Percentiles rank a stretch among this genome's conserved stretches.
phyloP scores from a whole-genome alignment of 805 yeast genomes.

The Metschnikowia lunata region DNA sequence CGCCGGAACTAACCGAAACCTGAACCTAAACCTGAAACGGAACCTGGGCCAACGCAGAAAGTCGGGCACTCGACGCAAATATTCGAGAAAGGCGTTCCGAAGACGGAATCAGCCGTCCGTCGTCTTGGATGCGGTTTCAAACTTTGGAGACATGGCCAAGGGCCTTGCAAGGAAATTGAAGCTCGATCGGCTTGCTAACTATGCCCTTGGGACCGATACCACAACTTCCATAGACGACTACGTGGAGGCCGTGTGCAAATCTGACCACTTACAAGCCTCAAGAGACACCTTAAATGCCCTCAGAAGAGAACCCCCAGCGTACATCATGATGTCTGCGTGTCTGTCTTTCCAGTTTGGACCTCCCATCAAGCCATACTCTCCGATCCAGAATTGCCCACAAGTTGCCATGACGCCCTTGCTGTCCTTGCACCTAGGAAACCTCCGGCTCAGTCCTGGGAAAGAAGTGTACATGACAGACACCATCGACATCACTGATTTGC shows the following conservation, averaged over 20 bases:
- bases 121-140: background rate
- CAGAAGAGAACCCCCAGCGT: conserved; percentile 1
- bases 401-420: conserved; percentile 5
- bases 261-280: background rate
- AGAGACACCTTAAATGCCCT: conserved; percentile 2
- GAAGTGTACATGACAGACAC: conserved; percentile 7
- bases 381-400: conserved; percentile 3
- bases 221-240: background rate
- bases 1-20: background rate
- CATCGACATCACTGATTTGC: conserved; percentile 3
- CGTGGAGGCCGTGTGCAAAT: background rate
- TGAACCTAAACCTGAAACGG: background rate
- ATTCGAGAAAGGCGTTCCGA: background rate
- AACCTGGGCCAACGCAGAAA: too few species aligned
- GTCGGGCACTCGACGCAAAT: background rate
- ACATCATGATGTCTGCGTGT: conserved; percentile 4
- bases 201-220: background rate
- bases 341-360: conserved; percentile 9
- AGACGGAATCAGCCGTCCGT: background rate
- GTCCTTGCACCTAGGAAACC: background rate
- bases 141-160: background rate
- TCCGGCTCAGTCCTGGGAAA: conserved; percentile 7
- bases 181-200: background rate
- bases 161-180: background rate
- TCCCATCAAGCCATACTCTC: conserved; percentile 7